Evolutionary conservation across 2,329 filamentous ascomycete genomes (phyloP), one percentile per base, ranked within the genome.

Genomic region (Diaporthe nobilis): DNA sequence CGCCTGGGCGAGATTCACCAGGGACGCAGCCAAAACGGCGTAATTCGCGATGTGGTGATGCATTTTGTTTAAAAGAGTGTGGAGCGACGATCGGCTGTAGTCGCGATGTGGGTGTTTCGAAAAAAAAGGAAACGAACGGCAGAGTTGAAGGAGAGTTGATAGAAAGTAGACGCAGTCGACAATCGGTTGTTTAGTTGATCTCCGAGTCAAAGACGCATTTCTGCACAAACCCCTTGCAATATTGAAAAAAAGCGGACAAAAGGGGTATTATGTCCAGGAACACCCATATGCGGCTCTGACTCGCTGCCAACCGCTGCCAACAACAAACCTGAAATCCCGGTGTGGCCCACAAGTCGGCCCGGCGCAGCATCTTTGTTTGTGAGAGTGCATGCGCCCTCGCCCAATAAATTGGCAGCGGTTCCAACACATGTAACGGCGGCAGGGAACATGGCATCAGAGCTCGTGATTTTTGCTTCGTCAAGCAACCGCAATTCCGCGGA

Each of bases 321-420:
- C 65, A 70, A 70, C 47, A 70, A 42, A 70, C 65, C 49, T 55
- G 65, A 39, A 55, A 70, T 70, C 65, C 65, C 34, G 65, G 65
- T 10, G 15, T 42, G 65, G 65, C 65, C 65, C 65, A 70, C 65
- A 70, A 65, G 65, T 70, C 34, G 65, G 47, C 15, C 51, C 65
- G 65, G 65, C 65, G 47, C 65, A 55, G 47, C n/a, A 39, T 28
- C 31, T 53, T 70, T 13, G n/a, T 28, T 70, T 34, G 28, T 34
- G 31, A 1, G 28, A 20, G 10, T 42, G 25, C 49, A 70, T n/a
- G 34, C 65, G 34, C n/a, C n/a, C 34, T 55, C 34, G 49, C 51
- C 65, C 65, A 42, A 70, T 70, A 20, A 55, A 31, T 15, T 28
- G 22, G 49, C 47, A 42, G 31, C 49, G 34, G n/a, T 28, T 70